Base-by-base conservation (phyloP, 305 asterid species). In the Petunia hybrid region DNA sequence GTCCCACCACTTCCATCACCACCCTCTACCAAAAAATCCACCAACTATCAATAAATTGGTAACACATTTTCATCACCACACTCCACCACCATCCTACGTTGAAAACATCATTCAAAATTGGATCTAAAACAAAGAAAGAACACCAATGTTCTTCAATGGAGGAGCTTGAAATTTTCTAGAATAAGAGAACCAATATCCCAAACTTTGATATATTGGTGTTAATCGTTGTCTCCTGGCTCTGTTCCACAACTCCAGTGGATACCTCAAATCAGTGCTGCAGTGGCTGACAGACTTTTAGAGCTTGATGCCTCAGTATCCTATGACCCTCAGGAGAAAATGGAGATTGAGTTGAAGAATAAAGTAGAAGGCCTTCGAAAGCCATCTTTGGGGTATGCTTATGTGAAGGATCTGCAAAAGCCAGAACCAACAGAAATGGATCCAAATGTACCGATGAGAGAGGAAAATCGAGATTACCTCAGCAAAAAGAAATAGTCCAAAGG, bases 241-340 rank as follows among this genome's bases (percentile, higher is more conserved):
- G 98, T 22, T 22, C 31, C 31, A 22, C 31, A 22, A 22, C 31
- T 22, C 31, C 31, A 22, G 31, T 22, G 31, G 99, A 88, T 95
- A 84, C 99, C 99, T 22, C 89, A 81, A 78, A 93, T 97, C 39
- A 88, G 92, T 3, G 91, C 98, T 81, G 98, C 95, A 63, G 92
- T 92, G 82, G 93, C 92, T 77, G 88, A 93, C 84, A 92, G 97
- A 86, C 91, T 95, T 80, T 85, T 95, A 67, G 99, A 95, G 89
- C 90, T 95, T 82, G 97, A 95, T 80, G 89, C 86, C 61, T 92
- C 97, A 46, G 81, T 95, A 66, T 85, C 80, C 78, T 91, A 89
- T 84, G 80, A 81, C 68, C 89, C 89, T 22, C 80, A 83, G 16
- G 91, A 86, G 88, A 95, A 88, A 86, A 22, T 22, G 31, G 31